Base-by-base conservation (phyloP, 2,329 filamentous ascomycete species). In the Aspergillus sp. region DNA sequence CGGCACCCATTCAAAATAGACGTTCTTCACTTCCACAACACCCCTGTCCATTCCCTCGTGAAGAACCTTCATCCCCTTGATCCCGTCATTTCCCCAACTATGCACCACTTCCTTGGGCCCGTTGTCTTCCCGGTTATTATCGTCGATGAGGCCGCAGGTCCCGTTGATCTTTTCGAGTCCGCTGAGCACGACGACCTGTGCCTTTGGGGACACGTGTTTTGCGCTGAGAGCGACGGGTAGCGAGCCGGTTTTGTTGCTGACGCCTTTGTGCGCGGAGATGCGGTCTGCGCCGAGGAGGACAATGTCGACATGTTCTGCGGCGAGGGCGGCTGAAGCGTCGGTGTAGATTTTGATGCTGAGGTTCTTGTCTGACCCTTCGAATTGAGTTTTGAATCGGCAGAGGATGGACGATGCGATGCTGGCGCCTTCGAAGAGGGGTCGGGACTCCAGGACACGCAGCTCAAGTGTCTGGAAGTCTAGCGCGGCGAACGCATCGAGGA, bases 231-330 rank as follows among this genome's bases (percentile, higher is more conserved):
- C 80, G 1, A 84, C 81, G 1, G 85, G 81, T 6, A 90, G 72
- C 1, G 85, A 87, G 0, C 88, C 87, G 0, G 81, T 86, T 72
- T 90, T 90, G 73, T 90, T 90, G 70, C 82, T 86, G 18, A 90
- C 83, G 31, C 84, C 82, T 2, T 86, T 87, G 0, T 75, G 69
- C 0, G 75, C 70, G 12, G 83, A 82, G 56, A 91, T 86, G 4
- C 84, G 77, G 67, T 90, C 88, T 1, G 87, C 86, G 1, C 87
- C 87, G 1, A 91, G 75, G 3, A 91, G 73, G 2, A 90, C 74
- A 1, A 88, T 55, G 64, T 90, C 81, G 3, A 84, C 77, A n/a
- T 72, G 75, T 18, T 71, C 66, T 3, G 82, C 78, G 1, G 85
- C 84, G 10, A 84, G 69, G 0, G 83, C 85, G 4, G 83, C 80